Conservation (phyloP, 768 basidiomycete genomes). For the Naganishia vaughanmartiniae region DNA sequence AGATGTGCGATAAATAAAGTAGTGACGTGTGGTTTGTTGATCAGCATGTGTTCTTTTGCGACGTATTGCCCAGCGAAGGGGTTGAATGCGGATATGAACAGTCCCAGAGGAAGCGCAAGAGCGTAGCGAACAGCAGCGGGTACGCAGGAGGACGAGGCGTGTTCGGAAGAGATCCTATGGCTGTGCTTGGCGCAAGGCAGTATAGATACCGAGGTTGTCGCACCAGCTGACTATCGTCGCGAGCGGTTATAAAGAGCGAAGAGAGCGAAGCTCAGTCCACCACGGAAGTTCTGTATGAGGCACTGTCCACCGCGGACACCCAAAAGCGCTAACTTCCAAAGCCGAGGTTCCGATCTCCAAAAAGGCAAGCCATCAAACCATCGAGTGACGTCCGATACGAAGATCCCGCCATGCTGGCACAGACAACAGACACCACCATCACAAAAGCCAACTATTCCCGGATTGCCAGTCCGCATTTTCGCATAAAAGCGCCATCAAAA, state of each 20-base stretch:
- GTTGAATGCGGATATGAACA: neutral
- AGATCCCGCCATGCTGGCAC: neutral
- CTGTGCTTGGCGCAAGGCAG: too few relatives aligned
- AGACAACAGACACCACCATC: neutral
- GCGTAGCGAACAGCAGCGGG: constrained; percentile 13
- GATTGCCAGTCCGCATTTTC: neutral
- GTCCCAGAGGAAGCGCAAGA: neutral
- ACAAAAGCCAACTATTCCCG: neutral
- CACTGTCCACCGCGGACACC: too few relatives aligned
- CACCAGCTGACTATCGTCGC: too few relatives aligned
- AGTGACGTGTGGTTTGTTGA: constrained; percentile 5
- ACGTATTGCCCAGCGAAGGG: neutral
- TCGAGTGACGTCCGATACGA: neutral
- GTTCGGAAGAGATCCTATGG: neutral
- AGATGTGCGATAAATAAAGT: constrained; percentile 1
- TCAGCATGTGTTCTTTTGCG: constrained; percentile 2
- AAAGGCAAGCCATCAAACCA: neutral
- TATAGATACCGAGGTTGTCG: too few relatives aligned
- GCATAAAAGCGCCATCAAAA: neutral
- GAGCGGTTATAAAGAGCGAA: too few relatives aligned
- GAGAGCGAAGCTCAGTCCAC: too few relatives aligned
- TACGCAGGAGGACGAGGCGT: constrained; percentile 3
- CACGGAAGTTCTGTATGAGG: too few relatives aligned
- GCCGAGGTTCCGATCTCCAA: neutral
- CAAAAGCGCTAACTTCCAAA: neutral